Conservation (phyloP, 768 basidiomycete species). For the Collybia sordida region DNA sequence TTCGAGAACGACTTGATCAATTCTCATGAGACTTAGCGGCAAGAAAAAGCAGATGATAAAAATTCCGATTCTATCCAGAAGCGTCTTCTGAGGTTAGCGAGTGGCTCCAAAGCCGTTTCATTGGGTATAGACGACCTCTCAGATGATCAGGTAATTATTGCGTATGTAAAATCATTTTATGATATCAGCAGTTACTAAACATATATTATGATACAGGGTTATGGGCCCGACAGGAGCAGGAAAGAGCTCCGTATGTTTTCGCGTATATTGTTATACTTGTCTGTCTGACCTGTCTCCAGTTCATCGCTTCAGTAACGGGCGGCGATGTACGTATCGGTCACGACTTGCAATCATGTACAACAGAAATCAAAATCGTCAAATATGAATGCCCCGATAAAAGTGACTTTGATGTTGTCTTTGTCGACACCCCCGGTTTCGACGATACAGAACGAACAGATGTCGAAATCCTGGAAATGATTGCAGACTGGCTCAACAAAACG, state of each 20-base stretch:
- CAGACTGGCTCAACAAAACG: slow-evolving; percentile 4
- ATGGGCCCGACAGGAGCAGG: slow-evolving; percentile 5
- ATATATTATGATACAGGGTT: not conserved
- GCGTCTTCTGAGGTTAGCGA: not conserved
- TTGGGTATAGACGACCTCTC: not conserved
- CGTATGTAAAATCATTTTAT: not conserved
- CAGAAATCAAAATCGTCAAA: slow-evolving; percentile 3
- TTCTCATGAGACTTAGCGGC: not conserved
- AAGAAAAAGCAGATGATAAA: not conserved
- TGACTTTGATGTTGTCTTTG: not conserved
- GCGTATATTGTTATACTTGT: not conserved
- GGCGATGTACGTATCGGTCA: slow-evolving; percentile 1
- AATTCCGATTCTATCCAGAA: not conserved
- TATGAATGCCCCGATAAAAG: not conserved
- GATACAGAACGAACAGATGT: slow-evolving; percentile 1
- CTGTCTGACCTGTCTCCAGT: not conserved
- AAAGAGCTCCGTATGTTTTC: not conserved
- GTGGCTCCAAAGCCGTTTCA: not conserved
- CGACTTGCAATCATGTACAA: slow-evolving; percentile 1
- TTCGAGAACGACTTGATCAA: not conserved
- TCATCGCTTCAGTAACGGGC: not conserved
- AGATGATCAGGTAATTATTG: slow-evolving; percentile 2
- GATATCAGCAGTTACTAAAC: not conserved
- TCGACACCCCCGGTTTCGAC: slow-evolving; percentile 5
- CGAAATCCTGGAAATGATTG: slow-evolving; percentile 2